Percentiles rank a stretch among this genome's conserved stretches.
phyloP scores from a whole-genome alignment of 345 rosid genomes.

The Erysimum cheiranthoides region DNA sequence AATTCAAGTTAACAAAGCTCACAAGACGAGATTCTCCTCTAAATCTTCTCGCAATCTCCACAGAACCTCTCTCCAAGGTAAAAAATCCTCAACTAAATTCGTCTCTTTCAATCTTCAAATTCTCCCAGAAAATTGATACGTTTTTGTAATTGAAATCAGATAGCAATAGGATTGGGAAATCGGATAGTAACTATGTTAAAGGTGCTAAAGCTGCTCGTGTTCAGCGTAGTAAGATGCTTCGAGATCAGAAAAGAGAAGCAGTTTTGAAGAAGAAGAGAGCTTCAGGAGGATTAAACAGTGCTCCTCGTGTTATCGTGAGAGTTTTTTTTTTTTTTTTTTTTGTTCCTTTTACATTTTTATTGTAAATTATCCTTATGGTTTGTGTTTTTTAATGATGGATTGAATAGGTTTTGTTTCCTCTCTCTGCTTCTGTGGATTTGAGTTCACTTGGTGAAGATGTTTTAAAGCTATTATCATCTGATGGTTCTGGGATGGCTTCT shows the following conservation, averaged over 20 bases:
- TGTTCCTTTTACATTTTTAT: neutral
- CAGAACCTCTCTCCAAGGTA: slow-evolving; percentile 70
- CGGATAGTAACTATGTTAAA: slow-evolving; percentile 62
- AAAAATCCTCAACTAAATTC: neutral
- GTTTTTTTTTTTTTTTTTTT: neutral
- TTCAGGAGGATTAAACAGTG: slow-evolving; percentile 57
- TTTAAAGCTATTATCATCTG: slow-evolving; percentile 53
- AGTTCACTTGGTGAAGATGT: slow-evolving; percentile 70
- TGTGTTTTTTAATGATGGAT: neutral
- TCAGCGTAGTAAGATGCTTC: slow-evolving; percentile 82
- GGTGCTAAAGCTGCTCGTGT: slow-evolving; percentile 74
- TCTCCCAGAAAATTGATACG: neutral
- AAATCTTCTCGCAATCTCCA: slow-evolving; percentile 85
- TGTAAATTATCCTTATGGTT: neutral
- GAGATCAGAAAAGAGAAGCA: slow-evolving; percentile 86
- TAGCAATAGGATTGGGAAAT: slow-evolving; percentile 64
- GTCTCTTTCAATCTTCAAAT: neutral
- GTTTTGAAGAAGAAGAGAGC: slow-evolving; percentile 81
- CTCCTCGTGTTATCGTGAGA: slow-evolving; percentile 87
- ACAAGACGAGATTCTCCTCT: slow-evolving; percentile 79
- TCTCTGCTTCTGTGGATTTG: slow-evolving; percentile 64
- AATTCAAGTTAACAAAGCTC: slow-evolving; percentile 82
- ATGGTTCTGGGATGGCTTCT: slow-evolving; percentile 43
- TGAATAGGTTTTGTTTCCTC: slow-evolving; percentile 80
- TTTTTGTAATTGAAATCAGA: slow-evolving; percentile 49